These are phyloP conservation scores for Styphnolobium japonicum DNA, from an alignment of 306 rosid species.

Conservation along the genomic window DNA sequence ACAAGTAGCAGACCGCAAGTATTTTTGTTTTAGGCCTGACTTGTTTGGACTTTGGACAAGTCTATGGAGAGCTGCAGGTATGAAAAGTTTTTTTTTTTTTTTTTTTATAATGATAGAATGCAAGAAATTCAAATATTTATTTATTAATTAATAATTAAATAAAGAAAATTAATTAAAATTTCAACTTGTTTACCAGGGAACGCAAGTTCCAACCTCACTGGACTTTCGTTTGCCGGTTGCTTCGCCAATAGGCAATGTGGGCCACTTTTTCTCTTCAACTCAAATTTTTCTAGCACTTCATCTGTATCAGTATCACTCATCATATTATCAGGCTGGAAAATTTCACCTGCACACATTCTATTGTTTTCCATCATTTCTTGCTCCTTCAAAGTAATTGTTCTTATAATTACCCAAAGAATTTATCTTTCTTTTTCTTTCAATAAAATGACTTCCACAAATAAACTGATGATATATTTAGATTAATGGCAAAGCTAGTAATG, in stretches of 20 bases:
- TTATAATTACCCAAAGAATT: background rate
- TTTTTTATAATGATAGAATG: background rate
- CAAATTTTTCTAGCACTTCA: background rate
- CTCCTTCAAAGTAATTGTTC: background rate
- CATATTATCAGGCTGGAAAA: background rate
- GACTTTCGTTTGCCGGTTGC: slow-evolving; percentile 29
- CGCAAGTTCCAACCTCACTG: slow-evolving; percentile 33
- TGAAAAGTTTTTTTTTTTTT: background rate
- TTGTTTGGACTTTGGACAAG: slow-evolving; percentile 17
- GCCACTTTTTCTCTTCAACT: background rate
- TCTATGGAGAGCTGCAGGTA: background rate
- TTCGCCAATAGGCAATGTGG: slow-evolving; percentile 19
- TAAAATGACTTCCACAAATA: background rate
- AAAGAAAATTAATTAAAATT: slow-evolving; percentile 19
- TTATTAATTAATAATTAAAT: background rate
- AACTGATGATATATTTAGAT: background rate
- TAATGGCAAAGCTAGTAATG: background rate
- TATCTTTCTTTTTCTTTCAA: background rate
- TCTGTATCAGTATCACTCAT: background rate
- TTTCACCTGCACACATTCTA: background rate
- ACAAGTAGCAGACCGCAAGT: slow-evolving; percentile 35
- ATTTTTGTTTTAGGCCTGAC: slow-evolving; percentile 20
- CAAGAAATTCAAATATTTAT: background rate
- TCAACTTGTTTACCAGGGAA: slow-evolving; percentile 24
- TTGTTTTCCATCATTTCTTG: background rate